Conservation (phyloP, 192 early-diverging fungal species). For the Gryganskiella cystojenkinii region DNA sequence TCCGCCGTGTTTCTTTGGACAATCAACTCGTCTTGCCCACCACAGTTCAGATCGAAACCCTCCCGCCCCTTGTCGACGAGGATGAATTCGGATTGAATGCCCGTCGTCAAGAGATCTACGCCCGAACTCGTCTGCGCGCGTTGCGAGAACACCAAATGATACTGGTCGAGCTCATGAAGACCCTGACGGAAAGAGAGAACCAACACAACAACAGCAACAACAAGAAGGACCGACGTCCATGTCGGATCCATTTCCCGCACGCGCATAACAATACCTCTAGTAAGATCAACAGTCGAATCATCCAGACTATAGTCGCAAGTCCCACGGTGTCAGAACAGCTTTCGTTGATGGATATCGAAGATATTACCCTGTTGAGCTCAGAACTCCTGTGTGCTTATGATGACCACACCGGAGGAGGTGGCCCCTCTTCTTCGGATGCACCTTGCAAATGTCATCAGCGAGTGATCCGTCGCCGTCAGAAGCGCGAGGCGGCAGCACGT, state of each 20-base stretch:
- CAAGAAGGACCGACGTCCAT: background rate
- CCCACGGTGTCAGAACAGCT: too few species aligned
- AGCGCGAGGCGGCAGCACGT: background rate
- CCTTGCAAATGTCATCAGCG: conserved; percentile 2
- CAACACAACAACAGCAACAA: background rate
- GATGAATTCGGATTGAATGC: conserved; percentile 15
- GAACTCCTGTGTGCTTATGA: too few species aligned
- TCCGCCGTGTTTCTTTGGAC: too few species aligned
- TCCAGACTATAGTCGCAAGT: too few species aligned
- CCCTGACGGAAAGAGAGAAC: conserved; percentile 11
- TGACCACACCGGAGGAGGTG: too few species aligned
- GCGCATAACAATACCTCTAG: background rate
- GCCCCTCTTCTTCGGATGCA: background rate
- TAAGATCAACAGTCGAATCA: too few species aligned
- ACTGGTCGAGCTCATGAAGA: conserved; percentile 10
- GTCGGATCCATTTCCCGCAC: background rate
- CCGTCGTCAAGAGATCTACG: conserved; percentile 18
- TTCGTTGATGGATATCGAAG: too few species aligned
- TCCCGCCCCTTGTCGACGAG: background rate
- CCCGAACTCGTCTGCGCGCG: conserved; percentile 12
- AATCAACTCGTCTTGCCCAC: too few species aligned
- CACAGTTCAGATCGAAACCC: too few species aligned
- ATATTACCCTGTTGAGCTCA: too few species aligned
- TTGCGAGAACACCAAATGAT: conserved; percentile 20
- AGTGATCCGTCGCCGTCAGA: background rate